These are phyloP conservation scores for Paragyromitra xinjiangensis DNA, from an alignment of 495 filamentous ascomycete species.

Conservation along the genomic window DNA sequence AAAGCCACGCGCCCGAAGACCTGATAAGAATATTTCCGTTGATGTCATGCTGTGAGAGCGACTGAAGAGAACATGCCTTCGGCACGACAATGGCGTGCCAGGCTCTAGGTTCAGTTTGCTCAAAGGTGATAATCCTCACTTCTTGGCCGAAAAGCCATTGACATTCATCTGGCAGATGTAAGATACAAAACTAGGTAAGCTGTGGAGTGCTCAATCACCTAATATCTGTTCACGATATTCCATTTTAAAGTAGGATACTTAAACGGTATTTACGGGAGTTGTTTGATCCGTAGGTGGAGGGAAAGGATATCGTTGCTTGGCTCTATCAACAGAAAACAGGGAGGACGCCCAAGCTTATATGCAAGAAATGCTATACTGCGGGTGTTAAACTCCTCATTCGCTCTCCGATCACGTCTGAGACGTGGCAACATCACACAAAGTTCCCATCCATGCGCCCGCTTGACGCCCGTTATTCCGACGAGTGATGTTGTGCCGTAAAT, in stretches of 20 bases:
- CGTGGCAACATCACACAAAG: too few species aligned
- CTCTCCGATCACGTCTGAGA: too few species aligned
- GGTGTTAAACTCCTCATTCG: too few species aligned
- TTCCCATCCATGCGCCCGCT: too few species aligned
- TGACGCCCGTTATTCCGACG: too few species aligned
- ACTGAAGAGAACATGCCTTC: neutral
- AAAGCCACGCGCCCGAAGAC: neutral
- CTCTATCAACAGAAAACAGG: too few species aligned
- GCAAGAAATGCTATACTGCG: too few species aligned
- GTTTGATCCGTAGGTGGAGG: neutral
- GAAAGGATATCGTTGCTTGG: neutral
- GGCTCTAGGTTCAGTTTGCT: neutral
- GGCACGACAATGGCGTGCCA: slow-evolving; percentile 2
- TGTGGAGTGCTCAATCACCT: neutral
- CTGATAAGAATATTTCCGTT: neutral
- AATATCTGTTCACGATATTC: neutral
- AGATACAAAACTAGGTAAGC: neutral
- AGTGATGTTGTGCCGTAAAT: too few species aligned
- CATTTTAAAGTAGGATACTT: neutral
- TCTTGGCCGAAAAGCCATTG: slow-evolving; percentile 22
- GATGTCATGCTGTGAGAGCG: neutral
- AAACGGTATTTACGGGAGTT: neutral
- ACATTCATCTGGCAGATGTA: slow-evolving; percentile 21
- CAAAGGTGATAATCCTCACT: slow-evolving; percentile 10
- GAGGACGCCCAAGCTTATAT: too few species aligned